These are phyloP conservation scores for Chrysochromulina parva DNA, from an alignment of 78 protist genomes.

Conservation along the genomic window DNA sequence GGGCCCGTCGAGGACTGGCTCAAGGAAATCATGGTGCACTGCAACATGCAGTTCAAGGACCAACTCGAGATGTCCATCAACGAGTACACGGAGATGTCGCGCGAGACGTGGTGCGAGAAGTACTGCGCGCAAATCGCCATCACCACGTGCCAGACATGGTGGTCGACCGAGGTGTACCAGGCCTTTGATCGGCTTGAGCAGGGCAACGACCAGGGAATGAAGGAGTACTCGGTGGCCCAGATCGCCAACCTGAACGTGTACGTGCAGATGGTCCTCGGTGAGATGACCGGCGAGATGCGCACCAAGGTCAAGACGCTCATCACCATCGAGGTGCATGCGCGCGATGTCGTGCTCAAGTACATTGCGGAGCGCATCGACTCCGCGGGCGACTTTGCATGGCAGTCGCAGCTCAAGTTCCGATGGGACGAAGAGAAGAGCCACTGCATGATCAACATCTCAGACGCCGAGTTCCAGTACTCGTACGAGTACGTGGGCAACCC, in stretches of 20 bases:
- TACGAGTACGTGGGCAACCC: slow-evolving; percentile 87
- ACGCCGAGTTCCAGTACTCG: slow-evolving; percentile 66
- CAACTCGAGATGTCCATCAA: background rate
- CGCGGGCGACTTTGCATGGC: slow-evolving; percentile 74
- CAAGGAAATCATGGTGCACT: slow-evolving; percentile 6
- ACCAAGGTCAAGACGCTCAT: slow-evolving; percentile 67
- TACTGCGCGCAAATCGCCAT: slow-evolving; percentile 77
- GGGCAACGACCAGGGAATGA: background rate
- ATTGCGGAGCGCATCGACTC: slow-evolving; percentile 27
- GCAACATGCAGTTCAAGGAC: slow-evolving; percentile 44
- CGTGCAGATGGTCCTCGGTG: background rate
- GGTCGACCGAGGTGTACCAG: slow-evolving; percentile 74
- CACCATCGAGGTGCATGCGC: slow-evolving; percentile 85
- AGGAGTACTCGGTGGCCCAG: slow-evolving; percentile 41
- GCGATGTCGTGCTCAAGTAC: slow-evolving; percentile 77
- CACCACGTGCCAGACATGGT: slow-evolving; percentile 72
- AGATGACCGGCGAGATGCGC: background rate
- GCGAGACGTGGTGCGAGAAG: slow-evolving; percentile 61
- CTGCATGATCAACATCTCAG: slow-evolving; percentile 59
- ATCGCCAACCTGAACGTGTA: slow-evolving; percentile 55
- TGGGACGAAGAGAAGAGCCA: slow-evolving; percentile 67
- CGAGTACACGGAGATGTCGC: slow-evolving; percentile 47
- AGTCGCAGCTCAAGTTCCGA: slow-evolving; percentile 75
- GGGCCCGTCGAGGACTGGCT: slow-evolving; percentile 87
- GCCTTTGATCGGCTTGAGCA: slow-evolving; percentile 35